These are phyloP conservation scores for Viola odorata DNA, from an alignment of 345 rosid species.

Conservation along the genomic window DNA sequence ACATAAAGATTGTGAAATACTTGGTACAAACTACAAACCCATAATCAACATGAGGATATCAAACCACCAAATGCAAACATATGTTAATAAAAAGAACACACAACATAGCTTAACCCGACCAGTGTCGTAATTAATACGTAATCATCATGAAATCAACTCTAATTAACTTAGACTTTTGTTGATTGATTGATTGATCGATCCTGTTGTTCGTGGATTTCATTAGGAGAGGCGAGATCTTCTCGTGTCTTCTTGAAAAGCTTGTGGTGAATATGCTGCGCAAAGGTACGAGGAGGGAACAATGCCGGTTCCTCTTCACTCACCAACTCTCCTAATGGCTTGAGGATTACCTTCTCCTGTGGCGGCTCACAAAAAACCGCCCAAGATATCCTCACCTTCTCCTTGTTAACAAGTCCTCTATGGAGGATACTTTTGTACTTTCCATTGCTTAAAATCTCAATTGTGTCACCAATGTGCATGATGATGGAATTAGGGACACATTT, in stretches of 20 bases:
- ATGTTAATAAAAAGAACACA: no score
- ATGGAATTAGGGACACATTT: conserved; percentile 92
- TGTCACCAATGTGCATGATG: conserved; percentile 92
- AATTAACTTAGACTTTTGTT: no score
- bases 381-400: conserved; percentile 90
- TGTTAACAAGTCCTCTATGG: conserved; percentile 84
- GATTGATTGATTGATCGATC: no score
- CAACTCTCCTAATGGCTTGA: conserved; percentile 66
- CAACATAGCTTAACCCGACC: no score
- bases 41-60: no score
- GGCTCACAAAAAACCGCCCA: conserved; percentile 99
- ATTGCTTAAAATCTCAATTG: conserved; percentile 87
- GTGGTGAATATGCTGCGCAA: conserved; percentile 73
- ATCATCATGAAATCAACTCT: no score
- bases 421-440: conserved; percentile 91
- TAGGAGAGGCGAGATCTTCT: conserved; percentile 11
- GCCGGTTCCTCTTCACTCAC: conserved; percentile 65
- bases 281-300: conserved; percentile 82
- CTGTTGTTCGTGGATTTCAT: no score
- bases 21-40: no score
- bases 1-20: no score
- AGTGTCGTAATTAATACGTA: no score
- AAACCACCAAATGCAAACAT: no score
- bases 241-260: conserved; percentile 72
- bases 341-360: conserved; percentile 85